Percentiles rank a stretch among this genome's conserved stretches.
These are phyloP conservation scores for Brettanomyces bruxellensis DNA, from an alignment of 805 yeast genomes.

Conservation along the genomic window DNA sequence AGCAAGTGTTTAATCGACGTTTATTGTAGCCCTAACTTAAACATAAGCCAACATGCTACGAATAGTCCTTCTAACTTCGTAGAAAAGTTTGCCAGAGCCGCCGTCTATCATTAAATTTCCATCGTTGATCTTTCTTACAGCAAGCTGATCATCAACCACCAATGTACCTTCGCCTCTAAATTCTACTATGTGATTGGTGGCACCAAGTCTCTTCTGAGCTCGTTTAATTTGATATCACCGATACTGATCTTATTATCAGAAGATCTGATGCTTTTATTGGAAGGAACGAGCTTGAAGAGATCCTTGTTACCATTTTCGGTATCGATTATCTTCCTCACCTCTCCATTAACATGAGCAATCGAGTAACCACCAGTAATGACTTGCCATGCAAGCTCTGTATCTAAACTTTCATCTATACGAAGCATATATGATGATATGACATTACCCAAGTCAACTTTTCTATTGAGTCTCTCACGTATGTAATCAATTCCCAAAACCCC, in stretches of 20 bases:
- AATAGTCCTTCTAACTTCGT: slow-evolving; percentile 64
- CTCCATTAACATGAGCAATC: slow-evolving; percentile 77
- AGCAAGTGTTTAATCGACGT: background rate
- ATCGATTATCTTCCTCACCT: slow-evolving; percentile 23
- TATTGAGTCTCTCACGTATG: slow-evolving; percentile 28
- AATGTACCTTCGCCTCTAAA: slow-evolving; percentile 89
- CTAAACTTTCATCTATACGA: slow-evolving; percentile 56
- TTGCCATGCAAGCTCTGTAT: slow-evolving; percentile 71
- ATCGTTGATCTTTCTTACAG: slow-evolving; percentile 68
- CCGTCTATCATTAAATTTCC: slow-evolving; percentile 89
- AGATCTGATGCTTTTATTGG: slow-evolving; percentile 1
- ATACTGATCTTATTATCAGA: slow-evolving; percentile 35
- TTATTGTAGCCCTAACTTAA: slow-evolving; percentile 16
- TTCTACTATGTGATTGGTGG: slow-evolving; percentile 64
- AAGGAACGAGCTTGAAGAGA: slow-evolving; percentile 5
- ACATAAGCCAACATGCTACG: slow-evolving; percentile 70
- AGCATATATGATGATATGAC: slow-evolving; percentile 50
- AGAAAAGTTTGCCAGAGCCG: slow-evolving; percentile 61
- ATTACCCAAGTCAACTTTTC: slow-evolving; percentile 40
- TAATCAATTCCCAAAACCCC: slow-evolving; percentile 18
- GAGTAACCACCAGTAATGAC: slow-evolving; percentile 69
- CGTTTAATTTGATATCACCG: slow-evolving; percentile 83
- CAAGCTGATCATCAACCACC: slow-evolving; percentile 71
- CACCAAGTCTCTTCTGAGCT: slow-evolving; percentile 54
- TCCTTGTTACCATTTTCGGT: slow-evolving; percentile 5